These are phyloP conservation scores for Colletotrichum tropicale DNA, from an alignment of 2,329 filamentous ascomycete species.

Conservation along the genomic window DNA sequence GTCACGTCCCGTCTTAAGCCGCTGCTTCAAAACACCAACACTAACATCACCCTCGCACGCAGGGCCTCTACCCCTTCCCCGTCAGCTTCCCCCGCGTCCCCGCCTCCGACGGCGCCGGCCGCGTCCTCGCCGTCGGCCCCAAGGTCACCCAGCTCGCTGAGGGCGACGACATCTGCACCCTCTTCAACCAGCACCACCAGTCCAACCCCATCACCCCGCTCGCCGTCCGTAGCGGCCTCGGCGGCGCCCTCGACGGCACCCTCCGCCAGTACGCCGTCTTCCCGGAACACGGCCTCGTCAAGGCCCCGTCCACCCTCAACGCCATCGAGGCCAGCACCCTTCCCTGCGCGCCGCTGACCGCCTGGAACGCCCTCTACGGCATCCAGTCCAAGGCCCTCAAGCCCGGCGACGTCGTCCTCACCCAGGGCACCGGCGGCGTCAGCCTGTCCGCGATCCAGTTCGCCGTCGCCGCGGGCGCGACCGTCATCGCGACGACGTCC, in stretches of 20 bases:
- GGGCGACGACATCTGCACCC: slow-evolving; percentile 61
- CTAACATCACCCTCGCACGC: slow-evolving; percentile 12
- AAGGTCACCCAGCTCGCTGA: slow-evolving; percentile 52
- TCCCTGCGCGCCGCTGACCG: slow-evolving; percentile 65
- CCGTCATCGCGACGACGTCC: slow-evolving; percentile 53
- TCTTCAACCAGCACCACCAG: slow-evolving; percentile 65
- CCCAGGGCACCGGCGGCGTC: slow-evolving; percentile 75
- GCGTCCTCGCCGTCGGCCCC: slow-evolving; percentile 54
- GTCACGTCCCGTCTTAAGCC: neutral
- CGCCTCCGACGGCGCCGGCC: slow-evolving; percentile 58
- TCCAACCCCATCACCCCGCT: slow-evolving; percentile 41
- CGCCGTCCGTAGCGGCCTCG: slow-evolving; percentile 61
- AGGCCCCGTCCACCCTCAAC: slow-evolving; percentile 60
- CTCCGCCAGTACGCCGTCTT: slow-evolving; percentile 72
- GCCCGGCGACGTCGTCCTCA: slow-evolving; percentile 64
- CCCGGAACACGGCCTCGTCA: slow-evolving; percentile 70
- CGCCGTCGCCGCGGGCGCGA: slow-evolving; percentile 53
- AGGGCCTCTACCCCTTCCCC: slow-evolving; percentile 52
- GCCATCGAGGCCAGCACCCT: slow-evolving; percentile 61
- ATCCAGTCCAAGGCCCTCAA: slow-evolving; percentile 48
- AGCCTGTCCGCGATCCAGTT: slow-evolving; percentile 69
- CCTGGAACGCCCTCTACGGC: slow-evolving; percentile 71
- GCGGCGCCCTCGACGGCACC: slow-evolving; percentile 70
- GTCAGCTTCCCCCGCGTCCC: slow-evolving; percentile 48
- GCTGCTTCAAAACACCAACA: neutral